Base-by-base conservation (phyloP, 495 filamentous ascomycete species). In the Daldinia grandis region DNA sequence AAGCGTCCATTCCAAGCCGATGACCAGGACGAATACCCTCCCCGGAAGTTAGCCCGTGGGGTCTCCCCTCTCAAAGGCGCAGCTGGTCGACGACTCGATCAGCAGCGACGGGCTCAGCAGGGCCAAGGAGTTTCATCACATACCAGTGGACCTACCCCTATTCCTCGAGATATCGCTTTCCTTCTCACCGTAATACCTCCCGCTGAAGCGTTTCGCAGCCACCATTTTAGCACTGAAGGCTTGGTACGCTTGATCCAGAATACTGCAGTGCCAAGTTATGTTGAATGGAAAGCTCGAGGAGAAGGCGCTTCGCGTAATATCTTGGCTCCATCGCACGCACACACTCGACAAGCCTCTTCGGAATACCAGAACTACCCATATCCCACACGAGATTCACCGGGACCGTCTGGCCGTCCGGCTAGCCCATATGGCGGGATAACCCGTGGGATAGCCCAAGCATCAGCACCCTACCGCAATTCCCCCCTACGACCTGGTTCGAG, bases 11-110 rank as follows among this genome's bases (percentile, higher is more conserved):
- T 90, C 35, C 87, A 86, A 8, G 64, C 78, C 7, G 93, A 95
- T 51, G 92, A 93, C 27, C 87, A 86, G 25, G 93, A 95, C 37
- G 93, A 95, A 47, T 72, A 74, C 61, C 90, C 89, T 14, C 93
- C 94, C 3, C 90, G 94, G 49, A 98, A 98, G 76, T 80, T 95
- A 57, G 82, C 84, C 54, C 89, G 95, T 21, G 92, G 89, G 24
- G 94, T 91, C 53, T 97, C 93, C 15, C 95, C 96, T 0, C 83
- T 98, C 27, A 97, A 95, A 77, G 92, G 91, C 10, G 89, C 89
- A 1, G 93, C 94, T 19, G 91, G 91, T 38, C 89, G 94, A 38
- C 88, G 93, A 19, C 81, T 95, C 21, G 92, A 97, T 73, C 92
- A 94, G 76, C 90, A 93, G 70, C 88, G 91, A 24, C 82, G 84